Conservation (phyloP, 768 basidiomycete species). For the Boletus bicolor region DNA sequence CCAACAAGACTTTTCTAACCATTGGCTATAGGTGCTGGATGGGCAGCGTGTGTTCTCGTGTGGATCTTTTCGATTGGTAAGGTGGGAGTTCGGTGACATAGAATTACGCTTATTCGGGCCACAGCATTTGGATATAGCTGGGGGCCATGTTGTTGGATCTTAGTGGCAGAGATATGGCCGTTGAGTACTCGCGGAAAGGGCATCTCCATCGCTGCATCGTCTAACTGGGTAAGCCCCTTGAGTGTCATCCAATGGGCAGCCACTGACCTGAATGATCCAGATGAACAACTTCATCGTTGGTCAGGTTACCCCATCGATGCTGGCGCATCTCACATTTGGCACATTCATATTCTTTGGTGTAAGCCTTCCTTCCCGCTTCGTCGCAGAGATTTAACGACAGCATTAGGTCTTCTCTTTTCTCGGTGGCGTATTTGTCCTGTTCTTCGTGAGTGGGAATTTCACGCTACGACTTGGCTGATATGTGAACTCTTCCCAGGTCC, state of each 20-base stretch:
- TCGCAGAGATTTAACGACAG: not conserved
- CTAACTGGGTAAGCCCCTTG: constrained; percentile 57
- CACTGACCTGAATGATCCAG: constrained; percentile 29
- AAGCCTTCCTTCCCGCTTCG: constrained; percentile 17
- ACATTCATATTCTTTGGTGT: constrained; percentile 80
- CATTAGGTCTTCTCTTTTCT: constrained; percentile 60
- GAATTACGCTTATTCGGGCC: not conserved
- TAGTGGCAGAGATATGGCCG: constrained; percentile 74
- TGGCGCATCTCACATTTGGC: constrained; percentile 58
- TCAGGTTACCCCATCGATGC: constrained; percentile 69
- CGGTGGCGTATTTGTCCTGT: constrained; percentile 63
- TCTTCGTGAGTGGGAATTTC: constrained; percentile 46
- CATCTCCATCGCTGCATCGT: constrained; percentile 68
- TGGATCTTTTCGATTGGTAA: constrained; percentile 72
- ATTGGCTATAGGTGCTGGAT: constrained; percentile 53
- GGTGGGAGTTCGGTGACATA: constrained; percentile 5
- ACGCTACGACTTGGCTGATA: not conserved
- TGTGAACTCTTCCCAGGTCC: constrained; percentile 39
- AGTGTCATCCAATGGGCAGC: not conserved
- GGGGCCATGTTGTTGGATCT: constrained; percentile 79
- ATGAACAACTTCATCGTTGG: constrained; percentile 70
- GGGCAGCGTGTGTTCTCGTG: constrained; percentile 66
- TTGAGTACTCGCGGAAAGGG: constrained; percentile 73
- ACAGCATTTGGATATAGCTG: constrained; percentile 71
- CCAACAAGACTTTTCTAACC: not conserved